Percentiles rank a stretch among this genome's conserved stretches.
Evolutionary conservation across 2,329 filamentous ascomycete genomes (phyloP).

Genomic region (Paecilomyces fulvus): DNA sequence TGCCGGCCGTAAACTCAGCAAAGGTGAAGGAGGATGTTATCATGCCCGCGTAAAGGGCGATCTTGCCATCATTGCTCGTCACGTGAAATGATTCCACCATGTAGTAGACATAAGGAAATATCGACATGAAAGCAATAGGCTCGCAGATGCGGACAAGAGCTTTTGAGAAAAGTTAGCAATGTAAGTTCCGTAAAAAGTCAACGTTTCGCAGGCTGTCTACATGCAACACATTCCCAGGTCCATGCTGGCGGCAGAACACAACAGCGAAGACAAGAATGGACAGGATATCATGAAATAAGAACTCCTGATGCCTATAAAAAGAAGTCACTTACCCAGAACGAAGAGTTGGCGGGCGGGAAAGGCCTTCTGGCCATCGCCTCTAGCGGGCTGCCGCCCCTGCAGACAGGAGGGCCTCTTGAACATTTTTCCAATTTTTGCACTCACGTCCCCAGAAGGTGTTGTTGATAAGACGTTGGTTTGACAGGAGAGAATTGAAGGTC

Average conservation of each 20-base stretch:
- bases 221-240: not conserved
- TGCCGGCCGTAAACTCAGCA: slow-evolving; percentile 85
- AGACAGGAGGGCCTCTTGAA: slow-evolving; percentile 26
- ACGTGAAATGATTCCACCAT: slow-evolving; percentile 92
- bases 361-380: slow-evolving; percentile 27
- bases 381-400: slow-evolving; percentile 20
- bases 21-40: slow-evolving; percentile 95
- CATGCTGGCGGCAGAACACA: not conserved
- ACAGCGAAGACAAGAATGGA: not conserved
- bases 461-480: not conserved
- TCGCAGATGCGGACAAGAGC: slow-evolving; percentile 94
- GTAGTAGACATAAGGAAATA: slow-evolving; percentile 96
- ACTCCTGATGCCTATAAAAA: not conserved
- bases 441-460: not conserved
- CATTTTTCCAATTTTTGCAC: slow-evolving; percentile 14
- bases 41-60: slow-evolving; percentile 89
- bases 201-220: not conserved
- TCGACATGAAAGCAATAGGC: slow-evolving; percentile 98
- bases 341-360: slow-evolving; percentile 54
- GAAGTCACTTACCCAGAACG: slow-evolving; percentile 40
- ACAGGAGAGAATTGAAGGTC: not conserved
- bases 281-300: not conserved
- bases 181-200: not conserved
- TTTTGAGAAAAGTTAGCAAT: slow-evolving; percentile 28
- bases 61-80: slow-evolving; percentile 66